Evolutionary conservation across 108 stramenopile species (phyloP), one percentile per base, ranked within the genome.

Genomic region (Thalassiosira profunda): DNA sequence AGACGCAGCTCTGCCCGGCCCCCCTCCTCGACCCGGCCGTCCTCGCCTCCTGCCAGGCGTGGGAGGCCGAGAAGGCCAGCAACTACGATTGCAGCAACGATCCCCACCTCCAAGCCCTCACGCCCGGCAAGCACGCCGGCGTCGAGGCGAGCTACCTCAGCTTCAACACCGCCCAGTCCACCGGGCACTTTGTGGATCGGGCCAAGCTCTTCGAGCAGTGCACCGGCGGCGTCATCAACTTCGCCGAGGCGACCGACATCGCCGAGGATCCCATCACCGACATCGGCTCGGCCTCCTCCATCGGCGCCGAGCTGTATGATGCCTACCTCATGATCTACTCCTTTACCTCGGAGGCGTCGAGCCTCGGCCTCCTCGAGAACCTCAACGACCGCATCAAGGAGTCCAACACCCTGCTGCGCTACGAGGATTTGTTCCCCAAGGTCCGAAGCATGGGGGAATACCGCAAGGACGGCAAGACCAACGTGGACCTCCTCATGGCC

Each of bases 311-410:
- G 31, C 10, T 77, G 36, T 63, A 77, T 38, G 76, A 77, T 63
- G 76, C 66, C 46, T 77, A 77, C 48, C 48, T 77, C 36, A 77
- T 77, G 76, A 62, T 54, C 30, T 77, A 77, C 35, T 60, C 60
- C 4, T 59, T 59, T 41, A 59, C 58, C 14, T 36, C 51, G 35
- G 76, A 77, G 43, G 61, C 67, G 31, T 63, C 68, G 17, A 20
- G 17, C 44, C 56, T 77, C 38, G 76, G 76, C n/a, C 48, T 77
- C 37, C 49, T 77, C 30, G 76, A 77, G 37, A 67, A 60, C 15
- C 20, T 77, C 20, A 77, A 77, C 41, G 76, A 77, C n/a, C 68
- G 76, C 6, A 77, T 76, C 37, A 34, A 51, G 1, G 37, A 48
- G 15, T 55, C 29, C 20, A 42, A 45, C 29, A 40, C 11, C 23